A percentile compares a stretch with the other conserved stretches of the same genome.
Evolutionary conservation across 2,329 filamentous ascomycete genomes (phyloP).

Genomic region (Monosporascus ibericus): DNA sequence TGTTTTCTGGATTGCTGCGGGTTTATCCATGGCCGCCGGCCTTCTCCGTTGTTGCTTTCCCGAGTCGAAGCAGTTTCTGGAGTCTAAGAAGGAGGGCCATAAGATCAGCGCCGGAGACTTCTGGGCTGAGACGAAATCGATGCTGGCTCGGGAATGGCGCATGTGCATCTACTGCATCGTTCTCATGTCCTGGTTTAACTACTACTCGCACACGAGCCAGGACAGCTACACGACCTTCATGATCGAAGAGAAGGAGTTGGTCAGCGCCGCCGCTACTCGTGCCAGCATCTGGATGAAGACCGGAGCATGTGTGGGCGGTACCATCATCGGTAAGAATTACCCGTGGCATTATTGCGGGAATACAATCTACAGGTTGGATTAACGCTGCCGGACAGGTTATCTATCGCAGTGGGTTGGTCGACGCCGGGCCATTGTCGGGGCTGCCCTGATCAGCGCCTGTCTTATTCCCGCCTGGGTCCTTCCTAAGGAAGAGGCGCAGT

Average conservation of each 20-base stretch:
- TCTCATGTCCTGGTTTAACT: slow-evolving; percentile 73
- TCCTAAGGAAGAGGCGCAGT: slow-evolving; percentile 49
- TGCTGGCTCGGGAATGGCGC: slow-evolving; percentile 67
- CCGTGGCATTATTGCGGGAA: not conserved
- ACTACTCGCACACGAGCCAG: slow-evolving; percentile 73
- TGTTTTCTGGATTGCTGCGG: slow-evolving; percentile 67
- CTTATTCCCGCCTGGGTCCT: slow-evolving; percentile 69
- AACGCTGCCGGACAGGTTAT: slow-evolving; percentile 43
- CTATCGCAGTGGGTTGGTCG: slow-evolving; percentile 70
- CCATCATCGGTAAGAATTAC: slow-evolving; percentile 45
- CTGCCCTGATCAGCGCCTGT: slow-evolving; percentile 52
- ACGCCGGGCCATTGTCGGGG: slow-evolving; percentile 58
- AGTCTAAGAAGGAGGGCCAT: slow-evolving; percentile 57
- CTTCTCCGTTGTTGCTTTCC: slow-evolving; percentile 62
- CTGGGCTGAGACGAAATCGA: slow-evolving; percentile 62
- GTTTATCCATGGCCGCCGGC: slow-evolving; percentile 62
- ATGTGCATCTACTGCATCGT: slow-evolving; percentile 73
- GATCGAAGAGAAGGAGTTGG: slow-evolving; percentile 63
- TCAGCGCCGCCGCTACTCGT: slow-evolving; percentile 58
- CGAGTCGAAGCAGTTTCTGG: slow-evolving; percentile 69
- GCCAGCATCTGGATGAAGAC: slow-evolving; percentile 78
- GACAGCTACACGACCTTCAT: slow-evolving; percentile 81
- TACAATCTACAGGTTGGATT: not conserved
- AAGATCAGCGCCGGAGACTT: slow-evolving; percentile 48
- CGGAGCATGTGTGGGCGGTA: slow-evolving; percentile 68